Conservation (phyloP, 495 filamentous ascomycete species). For the Talaromyces borbonicus region DNA sequence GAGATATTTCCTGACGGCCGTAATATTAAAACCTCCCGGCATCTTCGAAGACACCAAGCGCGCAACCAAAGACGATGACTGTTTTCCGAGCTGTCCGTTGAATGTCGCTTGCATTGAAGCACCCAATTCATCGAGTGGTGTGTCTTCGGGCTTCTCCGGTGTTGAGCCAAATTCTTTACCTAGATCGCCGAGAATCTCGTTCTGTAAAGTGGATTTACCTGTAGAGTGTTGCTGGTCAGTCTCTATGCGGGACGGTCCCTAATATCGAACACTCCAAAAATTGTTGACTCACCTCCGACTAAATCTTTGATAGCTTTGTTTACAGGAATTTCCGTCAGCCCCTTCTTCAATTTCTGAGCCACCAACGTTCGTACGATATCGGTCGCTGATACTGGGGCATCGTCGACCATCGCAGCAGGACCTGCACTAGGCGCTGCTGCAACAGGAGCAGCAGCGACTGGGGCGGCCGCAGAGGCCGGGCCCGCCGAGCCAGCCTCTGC, state of each 20-base stretch:
- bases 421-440: constrained; percentile 62
- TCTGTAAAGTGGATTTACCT: constrained; percentile 97
- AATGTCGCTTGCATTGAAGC: constrained; percentile 96
- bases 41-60: constrained; percentile 96
- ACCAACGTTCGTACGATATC: constrained; percentile 86
- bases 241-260: neutral
- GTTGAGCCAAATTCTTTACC: constrained; percentile 98
- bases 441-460: constrained; percentile 44
- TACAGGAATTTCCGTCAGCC: constrained; percentile 76
- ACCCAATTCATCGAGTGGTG: constrained; percentile 88
- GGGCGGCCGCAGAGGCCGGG: constrained; percentile 36
- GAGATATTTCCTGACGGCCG: constrained; percentile 83
- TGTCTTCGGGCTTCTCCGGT: constrained; percentile 97
- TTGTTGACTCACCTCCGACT: constrained; percentile 75
- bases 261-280: neutral
- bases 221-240: constrained; percentile 7
- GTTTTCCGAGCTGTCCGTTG: constrained; percentile 95
- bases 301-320: constrained; percentile 98
- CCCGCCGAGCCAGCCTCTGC: constrained; percentile 24
- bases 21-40: constrained; percentile 99
- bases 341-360: constrained; percentile 98
- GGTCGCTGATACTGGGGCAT: constrained; percentile 75
- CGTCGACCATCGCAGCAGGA: constrained; percentile 79
- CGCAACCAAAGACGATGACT: constrained; percentile 86
- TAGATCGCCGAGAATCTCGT: constrained; percentile 89